Evolutionary conservation across 176 grass and related monocot species (phyloP).

Genomic region (Alopecurus myosuroides): DNA sequence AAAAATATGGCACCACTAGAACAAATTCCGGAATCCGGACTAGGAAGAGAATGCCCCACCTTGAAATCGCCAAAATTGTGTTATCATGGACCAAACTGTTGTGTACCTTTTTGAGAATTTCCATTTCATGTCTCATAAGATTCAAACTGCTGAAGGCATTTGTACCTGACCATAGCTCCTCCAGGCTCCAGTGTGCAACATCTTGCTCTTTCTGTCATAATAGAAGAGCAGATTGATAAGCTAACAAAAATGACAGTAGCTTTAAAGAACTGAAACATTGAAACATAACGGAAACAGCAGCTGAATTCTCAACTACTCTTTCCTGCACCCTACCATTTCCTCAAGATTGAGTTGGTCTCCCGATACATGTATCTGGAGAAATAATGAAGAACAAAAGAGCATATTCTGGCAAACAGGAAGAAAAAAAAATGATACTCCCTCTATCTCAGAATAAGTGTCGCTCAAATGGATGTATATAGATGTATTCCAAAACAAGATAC

Average conservation of each 20-base stretch:
- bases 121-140: background rate
- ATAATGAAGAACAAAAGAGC: background rate
- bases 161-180: background rate
- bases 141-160: background rate
- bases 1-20: background rate
- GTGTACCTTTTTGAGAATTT: background rate
- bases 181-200: background rate
- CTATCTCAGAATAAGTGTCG: no score
- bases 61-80: background rate
- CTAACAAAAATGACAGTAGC: background rate
- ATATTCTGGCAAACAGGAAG: background rate
- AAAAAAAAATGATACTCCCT: no score
- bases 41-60: background rate
- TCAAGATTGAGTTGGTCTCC: background rate
- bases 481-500: no score
- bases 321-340: background rate
- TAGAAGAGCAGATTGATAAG: background rate
- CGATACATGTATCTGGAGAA: background rate
- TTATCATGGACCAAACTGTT: background rate
- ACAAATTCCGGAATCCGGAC: background rate
- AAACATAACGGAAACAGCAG: background rate
- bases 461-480: no score
- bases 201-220: background rate
- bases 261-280: background rate
- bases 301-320: background rate